Percentiles rank a stretch among this genome's conserved stretches.
These are phyloP conservation scores for Jatropha podagrica DNA, from an alignment of 441 rosid genomes.

Conservation along the genomic window DNA sequence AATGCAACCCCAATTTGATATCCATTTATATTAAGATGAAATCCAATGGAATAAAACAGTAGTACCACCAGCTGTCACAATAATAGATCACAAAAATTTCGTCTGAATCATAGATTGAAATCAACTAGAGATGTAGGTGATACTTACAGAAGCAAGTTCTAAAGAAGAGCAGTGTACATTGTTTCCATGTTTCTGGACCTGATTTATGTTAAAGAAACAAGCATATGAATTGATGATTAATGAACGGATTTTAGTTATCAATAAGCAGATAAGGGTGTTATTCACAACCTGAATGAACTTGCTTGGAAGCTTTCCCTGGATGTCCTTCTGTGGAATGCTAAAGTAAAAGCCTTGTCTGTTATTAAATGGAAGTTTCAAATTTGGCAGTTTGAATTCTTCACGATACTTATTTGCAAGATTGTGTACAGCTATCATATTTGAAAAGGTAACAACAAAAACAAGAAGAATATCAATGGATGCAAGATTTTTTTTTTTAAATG, in stretches of 20 bases:
- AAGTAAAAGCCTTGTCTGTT: constrained; percentile 94
- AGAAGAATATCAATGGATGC: constrained; percentile 1
- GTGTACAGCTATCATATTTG: constrained; percentile 71
- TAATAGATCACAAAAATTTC: constrained; percentile 9
- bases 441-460: constrained; percentile 12
- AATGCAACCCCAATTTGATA: neutral
- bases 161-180: constrained; percentile 88
- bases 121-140: constrained; percentile 8
- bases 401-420: constrained; percentile 90
- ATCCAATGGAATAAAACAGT: neutral
- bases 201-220: constrained; percentile 28
- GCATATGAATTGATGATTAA: constrained; percentile 15
- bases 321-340: constrained; percentile 86
- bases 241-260: constrained; percentile 18
- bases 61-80: neutral
- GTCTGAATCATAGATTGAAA: constrained; percentile 9
- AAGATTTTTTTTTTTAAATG: neutral
- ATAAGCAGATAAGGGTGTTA: constrained; percentile 13
- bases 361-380: constrained; percentile 94
- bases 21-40: neutral
- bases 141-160: constrained; percentile 97
- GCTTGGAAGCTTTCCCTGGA: constrained; percentile 88
- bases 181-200: constrained; percentile 94
- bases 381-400: constrained; percentile 85
- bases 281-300: constrained; percentile 85